Evolutionary conservation across 2,329 filamentous ascomycete species (phyloP).

Genomic region (Xylaria sp.): DNA sequence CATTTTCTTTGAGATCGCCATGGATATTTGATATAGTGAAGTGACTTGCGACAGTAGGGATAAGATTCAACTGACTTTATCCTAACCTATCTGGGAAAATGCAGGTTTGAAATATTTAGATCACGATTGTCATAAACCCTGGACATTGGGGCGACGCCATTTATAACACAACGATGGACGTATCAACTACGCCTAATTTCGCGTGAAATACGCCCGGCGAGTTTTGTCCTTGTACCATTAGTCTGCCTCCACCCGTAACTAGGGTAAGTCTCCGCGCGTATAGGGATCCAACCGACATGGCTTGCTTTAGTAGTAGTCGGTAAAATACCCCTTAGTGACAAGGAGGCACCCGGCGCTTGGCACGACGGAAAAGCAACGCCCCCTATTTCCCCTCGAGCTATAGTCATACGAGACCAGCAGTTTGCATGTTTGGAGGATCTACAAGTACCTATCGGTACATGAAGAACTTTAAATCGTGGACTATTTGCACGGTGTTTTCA

Average conservation of each 20-base stretch:
- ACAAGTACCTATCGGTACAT: neutral
- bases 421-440: neutral
- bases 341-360: neutral
- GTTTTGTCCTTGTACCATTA: neutral
- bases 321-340: no score
- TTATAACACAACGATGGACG: neutral
- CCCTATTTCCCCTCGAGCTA: neutral
- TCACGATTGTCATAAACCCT: neutral
- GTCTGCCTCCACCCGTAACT: no score
- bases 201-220: neutral
- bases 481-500: no score
- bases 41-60: neutral
- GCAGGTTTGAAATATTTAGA: neutral
- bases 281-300: neutral
- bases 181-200: neutral
- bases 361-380: neutral
- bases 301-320: no score
- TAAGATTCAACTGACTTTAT: neutral
- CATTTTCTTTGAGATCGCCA: slow-evolving; percentile 15
- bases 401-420: neutral
- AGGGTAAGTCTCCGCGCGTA: neutral
- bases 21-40: neutral
- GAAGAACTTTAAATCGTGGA: neutral
- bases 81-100: neutral
- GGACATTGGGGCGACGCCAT: neutral